Base-by-base conservation (phyloP, 441 rosid genomes). In the Mallotus repandus region DNA sequence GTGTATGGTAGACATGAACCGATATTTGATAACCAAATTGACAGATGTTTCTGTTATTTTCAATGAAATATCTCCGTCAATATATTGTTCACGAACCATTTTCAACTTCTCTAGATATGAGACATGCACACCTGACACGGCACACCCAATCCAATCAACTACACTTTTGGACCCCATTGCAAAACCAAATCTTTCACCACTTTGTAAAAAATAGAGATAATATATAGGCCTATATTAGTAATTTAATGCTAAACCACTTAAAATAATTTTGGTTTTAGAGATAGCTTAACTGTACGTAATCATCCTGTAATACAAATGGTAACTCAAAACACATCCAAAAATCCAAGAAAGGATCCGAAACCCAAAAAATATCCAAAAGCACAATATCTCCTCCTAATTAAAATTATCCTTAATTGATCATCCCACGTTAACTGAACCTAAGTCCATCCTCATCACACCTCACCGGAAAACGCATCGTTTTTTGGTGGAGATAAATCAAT, bases 401-500 rank as follows among this genome's bases (percentile, higher is more conserved):
- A 15, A 13, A 48, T 48, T 12, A 19, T 32, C 15, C 32, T 67
- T 43, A 15, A 61, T 60, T 56, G 6, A 53, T 62, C 62, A 53
- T 62, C 62, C 7, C 12, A 49, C 10, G 48, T 67, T 57, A 70
- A 49, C 13, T 8, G 16, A 13, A 19, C 11, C 21, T 29, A 41
- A 38, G 8, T 29, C 19, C 43, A 52, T 49, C 15, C 15, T 70
- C 50, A 68, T 59, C 70, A 29, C 53, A 46, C 13, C 35, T 35
- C 25, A 61, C 32, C 70, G 53, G 46, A n/a, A 59, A 70, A 45
- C 57, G 43, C 72, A 2, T 48, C 71, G 43, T 25, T 45, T 50
- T 10, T 70, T 6, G 48, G 35, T 50, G 82, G 83, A 79, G 78
- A 86, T 70, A 87, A 63, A 61, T 89, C 86, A 69, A 94, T 94